Percentiles rank a stretch among this genome's conserved stretches.
phyloP scores from a whole-genome alignment of 1,284 basidiomycete genomes.

The Ceratobasidium sp. region DNA sequence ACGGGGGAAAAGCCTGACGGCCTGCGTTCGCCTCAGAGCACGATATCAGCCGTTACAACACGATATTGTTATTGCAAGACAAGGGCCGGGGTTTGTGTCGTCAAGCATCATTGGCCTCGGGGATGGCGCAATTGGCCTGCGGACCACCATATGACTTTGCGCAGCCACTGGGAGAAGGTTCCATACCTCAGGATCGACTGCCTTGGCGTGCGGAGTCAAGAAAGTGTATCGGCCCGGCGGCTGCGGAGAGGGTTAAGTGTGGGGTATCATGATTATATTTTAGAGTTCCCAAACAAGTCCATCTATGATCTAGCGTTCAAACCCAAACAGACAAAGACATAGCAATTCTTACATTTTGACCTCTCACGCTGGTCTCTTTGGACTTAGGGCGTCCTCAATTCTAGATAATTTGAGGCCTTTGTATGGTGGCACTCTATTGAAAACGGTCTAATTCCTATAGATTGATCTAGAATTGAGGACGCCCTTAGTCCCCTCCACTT shows the following conservation, averaged over 20 bases:
- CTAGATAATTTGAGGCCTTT: too few species aligned
- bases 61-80: slow-evolving; percentile 46
- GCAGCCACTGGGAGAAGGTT: background rate
- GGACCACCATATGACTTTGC: background rate
- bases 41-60: too few species aligned
- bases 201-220: background rate
- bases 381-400: too few species aligned
- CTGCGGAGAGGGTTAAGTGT: background rate
- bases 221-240: background rate
- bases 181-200: background rate
- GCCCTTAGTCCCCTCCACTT: slow-evolving; percentile 35
- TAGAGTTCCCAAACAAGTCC: background rate
- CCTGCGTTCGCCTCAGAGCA: too few species aligned
- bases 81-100: background rate
- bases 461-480: too few species aligned
- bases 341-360: background rate
- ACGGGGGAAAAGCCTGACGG: too few species aligned
- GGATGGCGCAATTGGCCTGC: background rate
- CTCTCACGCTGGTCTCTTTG: background rate
- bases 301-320: background rate
- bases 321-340: background rate
- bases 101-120: background rate
- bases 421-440: too few species aligned
- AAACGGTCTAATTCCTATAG: too few species aligned
- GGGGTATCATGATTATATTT: slow-evolving; percentile 1